These are phyloP conservation scores for Wickerhamomyces canadensis DNA, from an alignment of 805 yeast species.

Conservation along the genomic window DNA sequence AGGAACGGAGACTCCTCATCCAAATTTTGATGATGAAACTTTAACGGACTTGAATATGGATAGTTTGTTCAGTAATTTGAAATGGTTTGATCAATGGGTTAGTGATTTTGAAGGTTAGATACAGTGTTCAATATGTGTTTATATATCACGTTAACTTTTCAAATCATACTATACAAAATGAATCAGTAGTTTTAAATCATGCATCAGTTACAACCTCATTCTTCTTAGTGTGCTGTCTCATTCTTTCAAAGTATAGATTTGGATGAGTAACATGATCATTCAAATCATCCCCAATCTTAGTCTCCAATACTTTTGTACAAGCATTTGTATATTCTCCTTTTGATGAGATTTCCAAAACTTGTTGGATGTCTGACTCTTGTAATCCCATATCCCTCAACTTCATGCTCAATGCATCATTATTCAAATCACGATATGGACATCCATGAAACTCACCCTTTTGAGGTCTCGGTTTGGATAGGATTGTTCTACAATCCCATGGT, in stretches of 20 bases:
- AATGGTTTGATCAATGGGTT: constrained; percentile 53
- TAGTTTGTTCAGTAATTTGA: constrained; percentile 37
- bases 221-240: constrained; percentile 48
- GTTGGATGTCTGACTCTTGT: constrained; percentile 49
- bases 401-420: constrained; percentile 52
- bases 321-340: constrained; percentile 77
- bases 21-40: no score
- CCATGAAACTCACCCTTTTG: constrained; percentile 74
- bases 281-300: constrained; percentile 47
- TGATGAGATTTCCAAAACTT: constrained; percentile 61
- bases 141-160: no score
- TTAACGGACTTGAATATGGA: no score
- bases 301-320: constrained; percentile 83
- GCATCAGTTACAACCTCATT: constrained; percentile 10
- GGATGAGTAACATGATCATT: constrained; percentile 62
- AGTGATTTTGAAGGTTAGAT: constrained; percentile 4
- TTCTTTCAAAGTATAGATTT: constrained; percentile 78
- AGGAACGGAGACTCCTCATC: neutral
- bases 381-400: constrained; percentile 63
- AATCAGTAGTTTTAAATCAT: neutral
- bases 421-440: constrained; percentile 82
- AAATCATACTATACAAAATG: neutral
- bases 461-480: constrained; percentile 68
- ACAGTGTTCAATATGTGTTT: no score
- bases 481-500: constrained; percentile 81